Evolutionary conservation across 176 grass and related monocot species (phyloP).

Genomic region (Chrysopogon serrulatus): DNA sequence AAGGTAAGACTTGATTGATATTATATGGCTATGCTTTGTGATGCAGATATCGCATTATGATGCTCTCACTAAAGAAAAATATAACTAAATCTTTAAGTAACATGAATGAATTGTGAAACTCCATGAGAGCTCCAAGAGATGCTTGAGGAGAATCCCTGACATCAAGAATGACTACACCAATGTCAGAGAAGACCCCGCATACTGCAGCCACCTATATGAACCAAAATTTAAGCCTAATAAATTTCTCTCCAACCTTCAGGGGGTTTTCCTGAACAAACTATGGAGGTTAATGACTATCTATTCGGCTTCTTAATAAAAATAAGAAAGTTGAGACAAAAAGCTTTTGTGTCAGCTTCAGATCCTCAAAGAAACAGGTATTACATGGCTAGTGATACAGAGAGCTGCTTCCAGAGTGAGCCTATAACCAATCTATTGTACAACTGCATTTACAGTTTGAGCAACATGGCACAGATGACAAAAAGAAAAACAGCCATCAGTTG

Average conservation of each 20-base stretch:
- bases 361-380: not conserved
- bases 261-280: not conserved
- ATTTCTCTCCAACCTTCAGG: not conserved
- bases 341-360: not conserved
- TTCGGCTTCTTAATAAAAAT: not conserved
- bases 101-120: not conserved
- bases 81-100: not conserved
- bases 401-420: not conserved
- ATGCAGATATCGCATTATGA: no score
- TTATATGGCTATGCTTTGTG: no score
- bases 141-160: no score
- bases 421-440: not conserved
- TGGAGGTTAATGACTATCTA: no score
- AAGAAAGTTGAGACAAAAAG: not conserved
- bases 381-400: not conserved
- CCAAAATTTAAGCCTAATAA: not conserved
- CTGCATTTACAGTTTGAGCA: conserved; percentile 28
- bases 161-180: not conserved
- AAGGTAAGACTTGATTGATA: no score
- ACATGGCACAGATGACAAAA: conserved; percentile 20
- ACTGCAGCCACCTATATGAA: not conserved
- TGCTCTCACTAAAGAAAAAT: no score
- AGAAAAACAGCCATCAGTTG: not conserved
- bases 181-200: not conserved
- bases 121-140: no score